phyloP scores from a whole-genome alignment of 495 filamentous ascomycete species.

The Aspergillus affinis region DNA sequence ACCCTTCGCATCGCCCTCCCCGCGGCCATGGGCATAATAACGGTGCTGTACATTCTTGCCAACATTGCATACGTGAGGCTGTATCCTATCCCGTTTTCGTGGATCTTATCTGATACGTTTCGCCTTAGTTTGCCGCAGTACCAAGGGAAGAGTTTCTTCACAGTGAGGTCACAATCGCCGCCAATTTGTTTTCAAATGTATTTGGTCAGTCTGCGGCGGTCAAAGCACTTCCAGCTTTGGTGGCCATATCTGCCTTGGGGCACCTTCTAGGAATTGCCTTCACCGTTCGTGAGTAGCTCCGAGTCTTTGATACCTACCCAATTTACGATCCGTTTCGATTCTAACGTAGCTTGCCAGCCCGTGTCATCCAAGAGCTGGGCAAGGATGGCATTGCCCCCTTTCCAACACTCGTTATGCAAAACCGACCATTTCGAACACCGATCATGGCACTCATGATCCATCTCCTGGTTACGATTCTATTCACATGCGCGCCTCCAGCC shows the following conservation, averaged over 20 bases:
- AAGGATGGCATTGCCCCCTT: constrained; percentile 67
- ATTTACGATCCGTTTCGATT: background rate
- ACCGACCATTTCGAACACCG: constrained; percentile 64
- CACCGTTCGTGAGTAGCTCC: constrained; percentile 21
- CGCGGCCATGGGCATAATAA: constrained; percentile 55
- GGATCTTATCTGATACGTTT: background rate
- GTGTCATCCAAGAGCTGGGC: constrained; percentile 65
- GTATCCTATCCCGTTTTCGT: background rate
- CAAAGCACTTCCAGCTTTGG: constrained; percentile 38
- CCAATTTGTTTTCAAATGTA: constrained; percentile 29
- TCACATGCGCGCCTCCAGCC: constrained; percentile 60
- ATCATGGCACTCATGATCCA: constrained; percentile 59
- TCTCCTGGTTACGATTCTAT: constrained; percentile 59
- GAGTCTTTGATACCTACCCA: background rate
- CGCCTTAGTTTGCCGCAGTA: constrained; percentile 23
- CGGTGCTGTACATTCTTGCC: constrained; percentile 61
- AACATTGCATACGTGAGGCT: constrained; percentile 59
- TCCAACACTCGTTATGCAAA: constrained; percentile 57
- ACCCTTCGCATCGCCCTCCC: constrained; percentile 62
- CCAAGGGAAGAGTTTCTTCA: constrained; percentile 27
- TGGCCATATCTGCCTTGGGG: constrained; percentile 63
- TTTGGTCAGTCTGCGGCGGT: constrained; percentile 27
- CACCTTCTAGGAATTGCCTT: constrained; percentile 61
- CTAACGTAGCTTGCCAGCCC: constrained; percentile 37
- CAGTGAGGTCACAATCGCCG: constrained; percentile 29